These are phyloP conservation scores for Exophiala calicioides DNA, from an alignment of 2,329 filamentous ascomycete genomes.

Conservation along the genomic window DNA sequence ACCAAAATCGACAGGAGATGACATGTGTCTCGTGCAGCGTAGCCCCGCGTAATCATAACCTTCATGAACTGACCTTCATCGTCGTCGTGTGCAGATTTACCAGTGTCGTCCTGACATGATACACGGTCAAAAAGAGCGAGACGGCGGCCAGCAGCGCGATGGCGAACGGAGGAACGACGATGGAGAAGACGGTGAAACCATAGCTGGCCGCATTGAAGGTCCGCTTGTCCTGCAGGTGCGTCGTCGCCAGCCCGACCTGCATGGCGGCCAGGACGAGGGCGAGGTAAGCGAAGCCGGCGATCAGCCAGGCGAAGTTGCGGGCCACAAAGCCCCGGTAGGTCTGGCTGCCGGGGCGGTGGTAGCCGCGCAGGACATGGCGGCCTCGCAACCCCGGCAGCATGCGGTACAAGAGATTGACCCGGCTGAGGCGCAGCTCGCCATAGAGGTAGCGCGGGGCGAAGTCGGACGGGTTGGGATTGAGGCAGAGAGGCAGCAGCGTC, in stretches of 20 bases:
- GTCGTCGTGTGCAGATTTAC: too few relatives aligned
- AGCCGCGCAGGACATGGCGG: background rate
- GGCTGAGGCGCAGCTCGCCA: slow-evolving; percentile 47
- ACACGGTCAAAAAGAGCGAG: background rate
- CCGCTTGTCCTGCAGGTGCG: slow-evolving; percentile 32
- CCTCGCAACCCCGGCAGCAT: background rate
- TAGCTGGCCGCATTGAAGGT: slow-evolving; percentile 49
- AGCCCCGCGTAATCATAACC: too few relatives aligned
- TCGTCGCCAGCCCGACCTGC: slow-evolving; percentile 38
- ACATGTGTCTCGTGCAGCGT: too few relatives aligned
- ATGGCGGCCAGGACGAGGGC: slow-evolving; percentile 37
- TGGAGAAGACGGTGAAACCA: slow-evolving; percentile 53
- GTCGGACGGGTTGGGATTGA: too few relatives aligned
- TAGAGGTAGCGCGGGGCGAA: slow-evolving; percentile 44
- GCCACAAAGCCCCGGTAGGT: slow-evolving; percentile 29
- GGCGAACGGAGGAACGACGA: slow-evolving; percentile 43
- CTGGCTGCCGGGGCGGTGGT: background rate
- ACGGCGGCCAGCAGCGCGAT: background rate
- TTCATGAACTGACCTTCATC: too few relatives aligned
- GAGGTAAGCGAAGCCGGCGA: slow-evolving; percentile 33
- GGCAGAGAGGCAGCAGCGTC: too few relatives aligned
- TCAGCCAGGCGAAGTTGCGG: slow-evolving; percentile 31
- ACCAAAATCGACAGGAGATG: too few relatives aligned
- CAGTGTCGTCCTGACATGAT: background rate
- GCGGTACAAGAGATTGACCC: slow-evolving; percentile 42